Conservation (phyloP, 306 rosid species). For the Vicia villosa region DNA sequence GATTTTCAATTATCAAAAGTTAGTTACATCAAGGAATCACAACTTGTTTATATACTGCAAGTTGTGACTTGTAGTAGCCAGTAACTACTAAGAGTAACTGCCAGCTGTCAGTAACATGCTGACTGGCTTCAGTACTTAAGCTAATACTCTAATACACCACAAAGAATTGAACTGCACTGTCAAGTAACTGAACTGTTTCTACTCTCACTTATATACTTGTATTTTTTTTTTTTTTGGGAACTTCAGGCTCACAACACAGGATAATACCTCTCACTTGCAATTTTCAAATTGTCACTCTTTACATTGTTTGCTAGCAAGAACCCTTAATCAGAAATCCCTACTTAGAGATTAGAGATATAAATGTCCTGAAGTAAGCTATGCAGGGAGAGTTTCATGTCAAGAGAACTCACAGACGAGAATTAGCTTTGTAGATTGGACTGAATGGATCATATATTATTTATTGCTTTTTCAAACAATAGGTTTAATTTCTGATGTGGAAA, state of each 20-base stretch:
- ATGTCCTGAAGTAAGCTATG: neutral
- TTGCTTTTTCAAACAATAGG: too few relatives aligned
- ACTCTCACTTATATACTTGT: neutral
- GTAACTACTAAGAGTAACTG: too few relatives aligned
- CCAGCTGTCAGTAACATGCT: too few relatives aligned
- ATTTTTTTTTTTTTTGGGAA: too few relatives aligned
- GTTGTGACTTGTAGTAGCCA: too few relatives aligned
- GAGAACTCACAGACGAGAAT: neutral
- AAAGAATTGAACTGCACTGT: neutral
- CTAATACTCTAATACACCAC: too few relatives aligned
- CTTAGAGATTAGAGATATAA: neutral
- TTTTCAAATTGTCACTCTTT: neutral
- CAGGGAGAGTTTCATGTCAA: neutral
- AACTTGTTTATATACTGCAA: too few relatives aligned
- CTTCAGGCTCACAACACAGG: neutral
- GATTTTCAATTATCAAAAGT: too few relatives aligned
- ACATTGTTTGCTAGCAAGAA: neutral
- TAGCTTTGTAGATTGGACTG: neutral
- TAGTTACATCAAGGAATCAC: too few relatives aligned
- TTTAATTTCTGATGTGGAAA: too few relatives aligned
- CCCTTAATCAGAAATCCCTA: neutral
- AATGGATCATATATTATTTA: neutral
- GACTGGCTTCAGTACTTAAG: too few relatives aligned
- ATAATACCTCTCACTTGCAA: neutral
- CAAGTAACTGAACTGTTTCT: neutral